Base-by-base conservation (phyloP, 768 basidiomycete species). In the Amanita inopinata region DNA sequence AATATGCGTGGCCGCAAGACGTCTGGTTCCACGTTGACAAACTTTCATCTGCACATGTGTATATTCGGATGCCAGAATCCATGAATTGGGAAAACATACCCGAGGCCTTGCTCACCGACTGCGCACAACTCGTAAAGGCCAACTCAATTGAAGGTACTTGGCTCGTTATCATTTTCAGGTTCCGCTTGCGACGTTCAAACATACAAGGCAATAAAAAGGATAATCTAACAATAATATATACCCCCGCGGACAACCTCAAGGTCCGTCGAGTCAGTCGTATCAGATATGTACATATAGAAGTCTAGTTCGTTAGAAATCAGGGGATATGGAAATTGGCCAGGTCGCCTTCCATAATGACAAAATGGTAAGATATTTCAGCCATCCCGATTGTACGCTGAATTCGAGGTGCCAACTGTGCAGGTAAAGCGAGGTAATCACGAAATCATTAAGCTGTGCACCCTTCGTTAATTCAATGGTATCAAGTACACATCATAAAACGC, bases 1-100 rank as follows among this genome's bases (percentile, higher is more conserved):
- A 79, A 61, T 96, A 90, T 53, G 92, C 85, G 5, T 84, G 83
- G 82, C 83, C 85, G 5, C 78, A 83, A 59, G 87, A 90, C 47
- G 64, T 89, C 40, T 89, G 87, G 89, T 96, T 98, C 51, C 96
- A 98, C 61, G 96, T 99, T 48, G 96, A 98, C 69, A 94, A 93
- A 59, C 78, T 98, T 20, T 94, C 90, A 0, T 96, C 92, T 2
- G 92, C 93, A 1, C 91, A 97, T 59, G 93, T 98, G 30, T 98
- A 98, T 59, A 67, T 98, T n/a, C 83, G 93, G 24, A 78, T 97
- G 70, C 74, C 86, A 0, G 74, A 76, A 2, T 67, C 64, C n/a
- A 83, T 93, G 71, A 59, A 67, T 22, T 97, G 92, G 89, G 92
- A 98, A 4, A 61, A 65, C n/a, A 83, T 98, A 27, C 92, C 96